Percentiles rank a stretch among this genome's conserved stretches.
phyloP scores from a whole-genome alignment of 164 flowering plant species.

The Stephania yunnanensis region DNA sequence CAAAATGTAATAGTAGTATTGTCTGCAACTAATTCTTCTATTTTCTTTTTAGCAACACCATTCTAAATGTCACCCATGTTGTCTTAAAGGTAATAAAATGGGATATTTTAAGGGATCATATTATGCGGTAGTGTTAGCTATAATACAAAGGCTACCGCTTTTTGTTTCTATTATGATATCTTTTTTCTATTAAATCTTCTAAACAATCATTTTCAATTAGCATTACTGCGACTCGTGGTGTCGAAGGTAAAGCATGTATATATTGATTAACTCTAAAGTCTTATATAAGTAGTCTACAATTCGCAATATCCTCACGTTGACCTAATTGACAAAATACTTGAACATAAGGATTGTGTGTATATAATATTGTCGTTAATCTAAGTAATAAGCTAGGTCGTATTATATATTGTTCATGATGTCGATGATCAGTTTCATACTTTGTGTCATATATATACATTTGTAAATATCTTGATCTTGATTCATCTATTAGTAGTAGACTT shows the following conservation, averaged over 20 bases:
- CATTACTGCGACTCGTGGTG: neutral
- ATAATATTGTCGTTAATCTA: neutral
- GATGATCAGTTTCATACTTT: neutral
- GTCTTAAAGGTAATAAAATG: too few relatives aligned
- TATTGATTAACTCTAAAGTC: neutral
- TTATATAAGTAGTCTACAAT: neutral
- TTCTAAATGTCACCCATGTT: too few relatives aligned
- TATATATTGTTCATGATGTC: neutral
- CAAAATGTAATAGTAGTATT: neutral
- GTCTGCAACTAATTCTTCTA: too few relatives aligned
- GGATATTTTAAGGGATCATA: neutral
- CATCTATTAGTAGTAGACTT: neutral
- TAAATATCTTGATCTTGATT: neutral
- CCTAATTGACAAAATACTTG: neutral
- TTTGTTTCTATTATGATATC: neutral
- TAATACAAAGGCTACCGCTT: neutral
- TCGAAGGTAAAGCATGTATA: neutral
- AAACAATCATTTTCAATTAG: neutral
- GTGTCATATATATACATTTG: slow-evolving; percentile 3
- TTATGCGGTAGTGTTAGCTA: neutral
- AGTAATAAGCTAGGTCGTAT: neutral
- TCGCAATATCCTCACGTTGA: neutral
- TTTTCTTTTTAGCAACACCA: too few relatives aligned
- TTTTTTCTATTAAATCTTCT: neutral
- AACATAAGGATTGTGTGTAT: neutral